Evolutionary conservation across 352 stramenopile species (phyloP), one percentile per base, ranked within the genome.

Genomic region (Lagenidium giganteum): DNA sequence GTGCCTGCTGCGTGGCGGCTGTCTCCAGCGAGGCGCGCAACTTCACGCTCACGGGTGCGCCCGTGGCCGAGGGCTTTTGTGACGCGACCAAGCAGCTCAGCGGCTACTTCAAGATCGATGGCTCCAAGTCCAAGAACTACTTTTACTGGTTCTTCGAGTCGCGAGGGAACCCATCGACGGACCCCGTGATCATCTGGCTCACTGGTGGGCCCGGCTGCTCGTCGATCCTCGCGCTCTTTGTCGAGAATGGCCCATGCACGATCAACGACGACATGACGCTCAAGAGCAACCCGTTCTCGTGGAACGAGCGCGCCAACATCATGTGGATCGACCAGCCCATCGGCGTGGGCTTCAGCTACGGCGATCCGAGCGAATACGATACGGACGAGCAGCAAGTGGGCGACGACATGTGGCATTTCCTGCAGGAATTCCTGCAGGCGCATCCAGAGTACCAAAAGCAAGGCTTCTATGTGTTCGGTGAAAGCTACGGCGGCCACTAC

Each of bases 61-160:
- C 64, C 2, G 80, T 88, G 42, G 70, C 71, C 16, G 58, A 69
- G 14, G 62, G 61, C 9, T 91, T 88, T 28, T 88, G 79, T 41
- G 73, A 89, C 53, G 56, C 59, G n/a, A 86, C 79, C 18, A 81
- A 87, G 60, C 72, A 87, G 42, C 48, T 88, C 28, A 87, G 73
- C 42, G 83, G 83, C 25, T 94, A 92, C 70, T 91, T 94, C 51
- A 81, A 88, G 46, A 84, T 94, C 55, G 51, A 67, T 16, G 71
- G 74, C 20, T 84, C 69, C 51, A 77, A 84, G 61, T 80, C 64
- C 32, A 98, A 97, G 67, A 86, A 98, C 61, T 95, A 98, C 54
- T 98, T 98, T 51, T 98, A 96, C 68, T 98, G 93, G 89, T 96
- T 98, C 65, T 98, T 98, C 54, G 93, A 98, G 66, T 94, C 82